Evolutionary conservation across 345 rosid genomes (phyloP).

Genomic region (Ceriops zippeliana): DNA sequence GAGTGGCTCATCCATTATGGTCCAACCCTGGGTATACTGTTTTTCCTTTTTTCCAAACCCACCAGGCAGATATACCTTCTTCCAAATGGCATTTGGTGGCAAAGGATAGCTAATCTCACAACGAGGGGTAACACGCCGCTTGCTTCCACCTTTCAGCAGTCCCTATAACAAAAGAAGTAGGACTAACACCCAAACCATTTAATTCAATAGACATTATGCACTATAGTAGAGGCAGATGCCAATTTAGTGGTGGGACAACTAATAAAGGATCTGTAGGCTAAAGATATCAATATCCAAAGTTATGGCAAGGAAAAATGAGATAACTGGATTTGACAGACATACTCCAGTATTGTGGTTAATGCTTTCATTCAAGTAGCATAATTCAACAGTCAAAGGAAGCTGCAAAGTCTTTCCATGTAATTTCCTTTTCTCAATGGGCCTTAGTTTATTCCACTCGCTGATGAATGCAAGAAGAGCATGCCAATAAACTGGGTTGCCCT

Average conservation of each 20-base stretch:
- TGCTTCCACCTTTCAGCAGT: constrained; percentile 83
- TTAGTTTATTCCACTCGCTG: constrained; percentile 71
- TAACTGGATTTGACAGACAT: constrained; percentile 16
- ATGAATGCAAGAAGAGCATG: constrained; percentile 54
- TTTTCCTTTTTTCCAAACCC: constrained; percentile 59
- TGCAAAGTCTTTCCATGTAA: constrained; percentile 83
- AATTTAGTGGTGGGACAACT: neutral
- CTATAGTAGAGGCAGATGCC: too few species aligned
- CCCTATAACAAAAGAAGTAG: constrained; percentile 49
- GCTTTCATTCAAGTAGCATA: constrained; percentile 82
- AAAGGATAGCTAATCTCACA: constrained; percentile 64
- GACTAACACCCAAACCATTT: constrained; percentile 15
- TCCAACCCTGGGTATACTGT: constrained; percentile 85
- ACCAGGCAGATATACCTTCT: constrained; percentile 50
- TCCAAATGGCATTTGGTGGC: constrained; percentile 76
- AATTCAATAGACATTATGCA: neutral
- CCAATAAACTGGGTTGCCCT: constrained; percentile 34
- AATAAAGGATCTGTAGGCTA: neutral
- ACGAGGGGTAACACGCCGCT: constrained; percentile 66
- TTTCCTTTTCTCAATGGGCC: constrained; percentile 75
- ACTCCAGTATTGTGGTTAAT: constrained; percentile 62
- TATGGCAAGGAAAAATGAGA: neutral
- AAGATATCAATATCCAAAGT: neutral
- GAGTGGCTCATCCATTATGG: constrained; percentile 62
- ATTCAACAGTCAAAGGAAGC: constrained; percentile 75